Conservation (phyloP, 306 rosid species). For the Lathyrus tuberosus region DNA sequence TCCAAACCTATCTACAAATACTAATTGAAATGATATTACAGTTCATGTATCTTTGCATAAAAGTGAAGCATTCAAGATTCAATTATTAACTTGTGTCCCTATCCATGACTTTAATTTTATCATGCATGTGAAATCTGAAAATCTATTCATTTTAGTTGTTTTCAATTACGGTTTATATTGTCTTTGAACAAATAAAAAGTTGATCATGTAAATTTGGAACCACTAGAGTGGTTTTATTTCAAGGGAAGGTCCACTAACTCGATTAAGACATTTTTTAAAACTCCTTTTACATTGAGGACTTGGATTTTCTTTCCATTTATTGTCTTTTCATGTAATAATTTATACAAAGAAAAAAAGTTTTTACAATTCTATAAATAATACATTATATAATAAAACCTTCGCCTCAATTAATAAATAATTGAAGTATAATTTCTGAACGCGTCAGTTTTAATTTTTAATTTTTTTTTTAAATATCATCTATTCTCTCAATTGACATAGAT, state of each 20-base stretch:
- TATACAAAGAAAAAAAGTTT: conserved; percentile 8
- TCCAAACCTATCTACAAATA: neutral
- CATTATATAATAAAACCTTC: too few relatives aligned
- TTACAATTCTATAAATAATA: neutral
- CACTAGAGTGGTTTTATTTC: conserved; percentile 43
- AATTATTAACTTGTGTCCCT: conserved; percentile 41
- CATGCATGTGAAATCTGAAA: conserved; percentile 10
- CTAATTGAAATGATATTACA: neutral
- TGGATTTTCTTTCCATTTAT: conserved; percentile 4
- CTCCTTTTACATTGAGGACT: conserved; percentile 34
- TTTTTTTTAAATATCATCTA: too few relatives aligned
- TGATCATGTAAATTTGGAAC: conserved; percentile 23
- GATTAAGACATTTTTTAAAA: conserved; percentile 42
- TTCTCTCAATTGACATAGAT: too few relatives aligned
- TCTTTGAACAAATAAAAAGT: conserved; percentile 22
- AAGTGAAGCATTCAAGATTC: conserved; percentile 30
- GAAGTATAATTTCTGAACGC: too few relatives aligned
- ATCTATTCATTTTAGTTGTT: conserved; percentile 16
- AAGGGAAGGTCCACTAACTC: conserved; percentile 40
- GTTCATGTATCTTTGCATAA: conserved; percentile 37
- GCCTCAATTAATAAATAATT: too few relatives aligned
- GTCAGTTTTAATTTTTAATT: too few relatives aligned
- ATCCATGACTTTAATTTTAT: conserved; percentile 30
- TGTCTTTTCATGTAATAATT: conserved; percentile 24
- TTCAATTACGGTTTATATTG: conserved; percentile 14